Evolutionary conservation across 2,329 filamentous ascomycete species (phyloP).

Genomic region (Calonectria henricotiae): DNA sequence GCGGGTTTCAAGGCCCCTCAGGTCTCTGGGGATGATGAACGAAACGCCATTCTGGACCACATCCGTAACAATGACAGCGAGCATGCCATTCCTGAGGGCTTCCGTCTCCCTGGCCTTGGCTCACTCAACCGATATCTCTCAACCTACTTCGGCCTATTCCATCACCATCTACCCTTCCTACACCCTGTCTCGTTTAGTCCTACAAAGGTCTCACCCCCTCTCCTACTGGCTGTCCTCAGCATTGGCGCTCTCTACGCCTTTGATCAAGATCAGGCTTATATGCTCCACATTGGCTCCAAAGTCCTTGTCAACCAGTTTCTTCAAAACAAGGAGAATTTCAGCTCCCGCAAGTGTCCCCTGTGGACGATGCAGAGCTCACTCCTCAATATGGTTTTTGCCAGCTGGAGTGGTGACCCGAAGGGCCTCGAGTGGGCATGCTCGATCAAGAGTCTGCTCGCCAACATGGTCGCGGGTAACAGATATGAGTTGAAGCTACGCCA

Average conservation of each 20-base stretch:
- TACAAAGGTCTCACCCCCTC: constrained; percentile 83
- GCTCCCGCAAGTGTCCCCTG: constrained; percentile 94
- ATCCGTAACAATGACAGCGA: constrained; percentile 87
- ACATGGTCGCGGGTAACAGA: constrained; percentile 98
- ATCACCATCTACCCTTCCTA: constrained; percentile 96
- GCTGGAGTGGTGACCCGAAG: constrained; percentile 98
- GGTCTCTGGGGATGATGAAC: constrained; percentile 87
- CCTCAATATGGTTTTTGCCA: constrained; percentile 98
- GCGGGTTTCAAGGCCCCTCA: constrained; percentile 82
- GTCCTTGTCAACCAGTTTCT: constrained; percentile 97
- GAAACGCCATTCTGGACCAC: constrained; percentile 87
- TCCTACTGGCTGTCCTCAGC: constrained; percentile 91
- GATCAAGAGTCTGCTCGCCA: constrained; percentile 97
- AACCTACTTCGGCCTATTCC: constrained; percentile 97
- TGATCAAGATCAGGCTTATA: constrained; percentile 96
- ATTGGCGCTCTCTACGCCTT: constrained; percentile 98
- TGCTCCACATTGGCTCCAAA: constrained; percentile 97
- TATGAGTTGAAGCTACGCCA: constrained; percentile 96
- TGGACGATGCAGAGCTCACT: constrained; percentile 99
- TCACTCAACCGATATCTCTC: constrained; percentile 93
- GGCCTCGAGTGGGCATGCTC: constrained; percentile 99
- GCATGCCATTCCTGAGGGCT: constrained; percentile 87
- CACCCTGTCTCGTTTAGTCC: constrained; percentile 93
- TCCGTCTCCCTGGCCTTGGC: constrained; percentile 86
- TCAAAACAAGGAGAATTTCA: constrained; percentile 99